Evolutionary conservation across 2,329 filamentous ascomycete species (phyloP).

Genomic region (Aspergillus texensis): DNA sequence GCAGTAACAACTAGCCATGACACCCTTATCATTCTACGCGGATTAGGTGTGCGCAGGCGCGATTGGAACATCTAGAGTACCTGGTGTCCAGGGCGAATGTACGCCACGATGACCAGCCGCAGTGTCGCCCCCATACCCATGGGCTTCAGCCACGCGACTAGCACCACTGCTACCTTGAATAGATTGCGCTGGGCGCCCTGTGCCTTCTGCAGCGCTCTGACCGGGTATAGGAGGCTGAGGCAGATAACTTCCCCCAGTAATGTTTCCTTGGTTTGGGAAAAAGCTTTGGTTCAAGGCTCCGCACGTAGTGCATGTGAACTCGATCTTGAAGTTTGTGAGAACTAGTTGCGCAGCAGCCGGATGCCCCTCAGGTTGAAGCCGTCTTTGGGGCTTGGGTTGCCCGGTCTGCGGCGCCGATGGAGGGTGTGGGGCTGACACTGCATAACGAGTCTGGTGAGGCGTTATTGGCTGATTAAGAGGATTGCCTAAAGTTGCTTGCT

Average conservation of each 20-base stretch:
- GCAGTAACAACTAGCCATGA: neutral
- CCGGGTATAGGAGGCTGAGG: constrained; percentile 26
- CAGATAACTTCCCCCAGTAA: constrained; percentile 34
- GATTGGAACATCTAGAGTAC: constrained; percentile 32
- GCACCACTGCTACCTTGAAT: constrained; percentile 20
- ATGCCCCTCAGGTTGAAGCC: constrained; percentile 28
- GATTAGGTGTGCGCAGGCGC: constrained; percentile 24
- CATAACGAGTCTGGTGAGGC: constrained; percentile 27
- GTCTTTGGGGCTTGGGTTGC: constrained; percentile 27
- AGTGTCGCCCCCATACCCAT: constrained; percentile 26
- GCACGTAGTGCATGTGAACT: constrained; percentile 43
- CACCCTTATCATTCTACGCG: constrained; percentile 9
- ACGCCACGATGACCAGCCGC: constrained; percentile 29
- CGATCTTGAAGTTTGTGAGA: constrained; percentile 43
- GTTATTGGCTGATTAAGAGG: constrained; percentile 26
- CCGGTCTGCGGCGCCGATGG: constrained; percentile 22
- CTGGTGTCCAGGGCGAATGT: constrained; percentile 31
- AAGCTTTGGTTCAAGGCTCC: constrained; percentile 43
- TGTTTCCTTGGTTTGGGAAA: constrained; percentile 41
- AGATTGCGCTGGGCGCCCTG: constrained; percentile 21
- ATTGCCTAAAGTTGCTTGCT: constrained; percentile 25
- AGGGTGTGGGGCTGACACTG: constrained; percentile 23
- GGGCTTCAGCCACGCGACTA: constrained; percentile 23
- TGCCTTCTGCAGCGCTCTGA: constrained; percentile 21
- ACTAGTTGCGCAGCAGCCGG: constrained; percentile 32